phyloP scores from a whole-genome alignment of 495 filamentous ascomycete genomes.

The Schizothecium vesticola region DNA sequence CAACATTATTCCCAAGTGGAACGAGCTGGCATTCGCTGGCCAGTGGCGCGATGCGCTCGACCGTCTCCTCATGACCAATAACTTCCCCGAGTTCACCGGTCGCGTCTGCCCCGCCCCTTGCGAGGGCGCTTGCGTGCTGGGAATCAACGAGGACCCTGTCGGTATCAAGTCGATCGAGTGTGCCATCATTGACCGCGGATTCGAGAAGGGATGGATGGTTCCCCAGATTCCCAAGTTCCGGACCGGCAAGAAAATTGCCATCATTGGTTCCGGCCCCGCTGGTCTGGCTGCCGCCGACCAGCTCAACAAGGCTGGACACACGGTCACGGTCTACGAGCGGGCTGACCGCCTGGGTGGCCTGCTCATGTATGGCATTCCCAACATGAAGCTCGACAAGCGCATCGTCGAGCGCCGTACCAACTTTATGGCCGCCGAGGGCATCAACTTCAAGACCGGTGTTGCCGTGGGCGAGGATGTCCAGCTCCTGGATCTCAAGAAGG shows the following conservation, averaged over 20 bases:
- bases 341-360: slow-evolving; percentile 89
- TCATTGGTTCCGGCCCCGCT: slow-evolving; percentile 92
- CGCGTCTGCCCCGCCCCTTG: slow-evolving; percentile 98
- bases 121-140: slow-evolving; percentile 94
- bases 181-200: slow-evolving; percentile 97
- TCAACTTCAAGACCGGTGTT: slow-evolving; percentile 74
- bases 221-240: slow-evolving; percentile 73
- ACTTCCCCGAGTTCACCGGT: slow-evolving; percentile 98
- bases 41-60: slow-evolving; percentile 96
- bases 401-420: slow-evolving; percentile 94
- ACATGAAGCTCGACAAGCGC: slow-evolving; percentile 99
- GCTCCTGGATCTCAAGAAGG: slow-evolving; percentile 67
- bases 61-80: slow-evolving; percentile 96
- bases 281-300: slow-evolving; percentile 93
- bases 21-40: slow-evolving; percentile 72
- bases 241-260: slow-evolving; percentile 83
- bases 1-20: slow-evolving; percentile 99
- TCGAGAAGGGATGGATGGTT: slow-evolving; percentile 99
- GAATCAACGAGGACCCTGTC: slow-evolving; percentile 96
- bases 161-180: slow-evolving; percentile 99
- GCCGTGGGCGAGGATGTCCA: slow-evolving; percentile 76
- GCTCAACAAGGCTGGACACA: slow-evolving; percentile 89
- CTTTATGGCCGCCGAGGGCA: slow-evolving; percentile 90
- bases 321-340: slow-evolving; percentile 91
- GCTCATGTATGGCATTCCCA: slow-evolving; percentile 98